Conservation (phyloP, 257 asterid genomes). For the Primulina tabacum region DNA sequence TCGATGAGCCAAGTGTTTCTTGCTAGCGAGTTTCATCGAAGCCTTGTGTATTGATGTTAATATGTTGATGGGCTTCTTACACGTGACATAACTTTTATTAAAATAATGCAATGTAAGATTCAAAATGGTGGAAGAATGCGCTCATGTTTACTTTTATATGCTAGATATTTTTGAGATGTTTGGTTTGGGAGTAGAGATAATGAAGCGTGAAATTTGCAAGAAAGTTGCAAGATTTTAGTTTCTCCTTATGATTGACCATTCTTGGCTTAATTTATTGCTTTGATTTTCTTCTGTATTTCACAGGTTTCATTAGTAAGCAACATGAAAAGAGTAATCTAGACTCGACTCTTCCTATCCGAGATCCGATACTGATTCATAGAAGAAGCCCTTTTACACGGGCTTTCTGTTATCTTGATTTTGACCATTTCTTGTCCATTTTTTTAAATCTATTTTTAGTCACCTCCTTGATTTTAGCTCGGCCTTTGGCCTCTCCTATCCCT, state of each 20-base stretch:
- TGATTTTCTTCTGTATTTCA: constrained; percentile 36
- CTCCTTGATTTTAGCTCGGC: constrained; percentile 26
- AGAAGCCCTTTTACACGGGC: constrained; percentile 46
- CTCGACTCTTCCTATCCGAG: constrained; percentile 20
- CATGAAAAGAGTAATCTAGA: constrained; percentile 27
- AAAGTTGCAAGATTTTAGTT: background rate
- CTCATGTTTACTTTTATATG: background rate
- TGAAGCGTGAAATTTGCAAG: constrained; percentile 30
- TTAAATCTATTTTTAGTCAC: constrained; percentile 25
- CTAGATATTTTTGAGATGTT: background rate
- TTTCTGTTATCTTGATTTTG: constrained; percentile 38
- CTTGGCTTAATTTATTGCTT: constrained; percentile 6
- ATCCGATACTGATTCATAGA: constrained; percentile 31
- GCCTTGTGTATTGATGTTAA: background rate
- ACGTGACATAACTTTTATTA: background rate
- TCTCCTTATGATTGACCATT: background rate
- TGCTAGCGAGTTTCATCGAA: background rate
- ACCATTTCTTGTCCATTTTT: constrained; percentile 26
- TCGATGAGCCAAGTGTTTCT: background rate
- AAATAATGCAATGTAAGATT: background rate
- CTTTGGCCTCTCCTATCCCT: constrained; percentile 21
- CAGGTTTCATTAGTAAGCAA: constrained; percentile 48
- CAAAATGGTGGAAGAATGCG: background rate
- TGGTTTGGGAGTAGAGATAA: constrained; percentile 19
- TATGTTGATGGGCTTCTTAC: background rate